These are phyloP conservation scores for Rhododendron henanense DNA, from an alignment of 148 eudicot genomes.

Conservation along the genomic window DNA sequence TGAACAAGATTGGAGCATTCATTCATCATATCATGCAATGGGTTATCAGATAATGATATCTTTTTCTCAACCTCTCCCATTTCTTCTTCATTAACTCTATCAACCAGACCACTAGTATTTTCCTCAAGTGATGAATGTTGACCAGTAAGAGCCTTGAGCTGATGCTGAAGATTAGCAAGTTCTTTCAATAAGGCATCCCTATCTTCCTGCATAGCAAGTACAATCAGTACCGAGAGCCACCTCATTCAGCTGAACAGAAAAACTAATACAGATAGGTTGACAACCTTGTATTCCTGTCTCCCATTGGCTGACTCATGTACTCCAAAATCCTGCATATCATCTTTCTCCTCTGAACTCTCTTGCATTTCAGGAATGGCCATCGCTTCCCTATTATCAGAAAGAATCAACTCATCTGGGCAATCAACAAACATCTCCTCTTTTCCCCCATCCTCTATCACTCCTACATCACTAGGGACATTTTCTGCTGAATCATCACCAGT, in stretches of 20 bases:
- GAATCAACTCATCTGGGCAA: slow-evolving; percentile 79
- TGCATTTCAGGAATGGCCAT: slow-evolving; percentile 42
- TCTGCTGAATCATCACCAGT: slow-evolving; percentile 41
- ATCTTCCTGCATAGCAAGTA: slow-evolving; percentile 59
- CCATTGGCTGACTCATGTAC: slow-evolving; percentile 49
- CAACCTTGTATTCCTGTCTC: slow-evolving; percentile 68
- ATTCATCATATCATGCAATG: slow-evolving; percentile 57
- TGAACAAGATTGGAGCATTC: slow-evolving; percentile 61
- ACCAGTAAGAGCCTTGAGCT: slow-evolving; percentile 44
- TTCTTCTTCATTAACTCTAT: slow-evolving; percentile 20
- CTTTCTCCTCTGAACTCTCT: slow-evolving; percentile 43
- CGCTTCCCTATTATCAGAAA: slow-evolving; percentile 45
- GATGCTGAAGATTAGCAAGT: slow-evolving; percentile 50
- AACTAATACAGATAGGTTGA: slow-evolving; percentile 1
- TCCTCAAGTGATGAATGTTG: slow-evolving; percentile 32
- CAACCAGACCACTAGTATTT: slow-evolving; percentile 24
- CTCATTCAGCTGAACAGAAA: slow-evolving; percentile 15
- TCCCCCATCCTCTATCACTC: slow-evolving; percentile 67
- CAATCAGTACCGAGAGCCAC: slow-evolving; percentile 13
- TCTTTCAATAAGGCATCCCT: slow-evolving; percentile 49
- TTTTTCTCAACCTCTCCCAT: slow-evolving; percentile 26
- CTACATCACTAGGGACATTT: slow-evolving; percentile 53
- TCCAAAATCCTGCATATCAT: slow-evolving; percentile 30
- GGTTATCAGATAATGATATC: slow-evolving; percentile 14
- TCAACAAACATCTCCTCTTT: slow-evolving; percentile 93